Conservation (phyloP, 2,329 filamentous ascomycete species). For the Pseudocercospora eumusae region DNA sequence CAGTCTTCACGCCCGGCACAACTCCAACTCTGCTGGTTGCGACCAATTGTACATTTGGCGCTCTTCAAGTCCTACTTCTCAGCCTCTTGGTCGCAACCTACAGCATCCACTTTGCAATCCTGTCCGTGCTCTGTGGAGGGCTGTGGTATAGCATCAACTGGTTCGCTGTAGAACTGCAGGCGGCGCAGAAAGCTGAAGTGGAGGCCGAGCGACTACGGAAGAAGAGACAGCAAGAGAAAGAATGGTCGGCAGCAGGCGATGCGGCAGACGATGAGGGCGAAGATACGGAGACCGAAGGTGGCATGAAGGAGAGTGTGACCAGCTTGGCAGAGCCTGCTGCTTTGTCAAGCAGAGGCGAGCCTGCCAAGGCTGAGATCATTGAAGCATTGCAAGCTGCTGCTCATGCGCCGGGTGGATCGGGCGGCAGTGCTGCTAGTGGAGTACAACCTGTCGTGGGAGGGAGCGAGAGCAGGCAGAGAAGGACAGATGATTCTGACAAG, state of each 20-base stretch:
- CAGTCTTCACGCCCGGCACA: constrained; percentile 88
- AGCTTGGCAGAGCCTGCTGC: constrained; percentile 18
- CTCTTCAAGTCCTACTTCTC: constrained; percentile 77
- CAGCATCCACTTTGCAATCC: constrained; percentile 83
- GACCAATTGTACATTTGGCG: constrained; percentile 85
- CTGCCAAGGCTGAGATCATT: constrained; percentile 1
- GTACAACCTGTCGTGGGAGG: constrained; percentile 8
- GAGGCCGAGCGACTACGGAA: constrained; percentile 51
- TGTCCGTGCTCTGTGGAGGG: constrained; percentile 75
- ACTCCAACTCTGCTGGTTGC: constrained; percentile 85
- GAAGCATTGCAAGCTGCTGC: neutral
- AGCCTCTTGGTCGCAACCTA: constrained; percentile 76
- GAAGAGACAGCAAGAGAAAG: constrained; percentile 38
- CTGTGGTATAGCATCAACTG: constrained; percentile 97
- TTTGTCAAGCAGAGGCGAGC: constrained; percentile 18
- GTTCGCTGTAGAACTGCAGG: constrained; percentile 72
- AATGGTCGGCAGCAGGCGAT: constrained; percentile 51
- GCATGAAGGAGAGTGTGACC: constrained; percentile 24
- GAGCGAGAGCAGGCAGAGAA: constrained; percentile 29
- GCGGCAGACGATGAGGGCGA: constrained; percentile 50
- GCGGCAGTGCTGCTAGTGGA: constrained; percentile 21
- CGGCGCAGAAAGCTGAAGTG: constrained; percentile 51
- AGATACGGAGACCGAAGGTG: constrained; percentile 48
- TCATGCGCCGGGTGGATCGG: constrained; percentile 7
- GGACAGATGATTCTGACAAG: constrained; percentile 26